Percentiles rank a stretch among this genome's conserved stretches.
Evolutionary conservation across 106 monocot species (phyloP).

Genomic region (Chionographis japonica): DNA sequence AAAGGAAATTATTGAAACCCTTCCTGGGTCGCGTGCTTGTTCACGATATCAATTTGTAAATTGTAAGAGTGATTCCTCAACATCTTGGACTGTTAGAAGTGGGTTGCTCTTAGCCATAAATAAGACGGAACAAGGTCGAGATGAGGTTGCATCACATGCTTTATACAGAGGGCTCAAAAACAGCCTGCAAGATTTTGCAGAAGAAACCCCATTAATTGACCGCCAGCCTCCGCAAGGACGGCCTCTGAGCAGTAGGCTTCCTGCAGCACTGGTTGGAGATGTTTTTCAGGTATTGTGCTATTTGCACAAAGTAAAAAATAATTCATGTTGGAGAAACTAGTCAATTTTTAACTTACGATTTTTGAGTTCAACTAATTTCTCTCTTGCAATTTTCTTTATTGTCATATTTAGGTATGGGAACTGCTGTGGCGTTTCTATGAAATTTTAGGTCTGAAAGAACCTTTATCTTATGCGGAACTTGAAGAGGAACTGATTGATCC

Average conservation of each 20-base stretch:
- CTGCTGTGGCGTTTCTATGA: conserved; percentile 85
- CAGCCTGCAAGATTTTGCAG: conserved; percentile 8
- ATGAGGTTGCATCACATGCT: conserved; percentile 26
- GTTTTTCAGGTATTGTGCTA: conserved; percentile 67
- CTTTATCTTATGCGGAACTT: conserved; percentile 70
- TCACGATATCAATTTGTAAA: conserved; percentile 49
- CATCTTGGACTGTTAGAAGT: conserved; percentile 62
- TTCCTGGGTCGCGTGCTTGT: conserved; percentile 66
- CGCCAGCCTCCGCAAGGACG: conserved; percentile 46
- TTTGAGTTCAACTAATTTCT: not conserved
- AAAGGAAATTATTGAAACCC: conserved; percentile 80
- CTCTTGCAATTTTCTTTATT: conserved; percentile 3
- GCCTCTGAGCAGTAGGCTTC: conserved; percentile 65
- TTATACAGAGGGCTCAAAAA: conserved; percentile 20
- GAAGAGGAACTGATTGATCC: conserved; percentile 90
- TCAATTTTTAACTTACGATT: conserved; percentile 1
- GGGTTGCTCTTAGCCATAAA: conserved; percentile 47
- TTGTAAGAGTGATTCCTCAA: conserved; percentile 41
- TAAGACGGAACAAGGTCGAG: conserved; percentile 25
- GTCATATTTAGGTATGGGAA: conserved; percentile 75
- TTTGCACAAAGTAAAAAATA: not conserved
- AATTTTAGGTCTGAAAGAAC: conserved; percentile 69
- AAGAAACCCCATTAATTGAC: conserved; percentile 8
- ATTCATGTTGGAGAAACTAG: not conserved
- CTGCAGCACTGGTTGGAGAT: conserved; percentile 75